Percentiles rank a stretch among this genome's conserved stretches.
phyloP scores from a whole-genome alignment of 2,329 filamentous ascomycete species.

The Teratosphaeria epicoccoides region DNA sequence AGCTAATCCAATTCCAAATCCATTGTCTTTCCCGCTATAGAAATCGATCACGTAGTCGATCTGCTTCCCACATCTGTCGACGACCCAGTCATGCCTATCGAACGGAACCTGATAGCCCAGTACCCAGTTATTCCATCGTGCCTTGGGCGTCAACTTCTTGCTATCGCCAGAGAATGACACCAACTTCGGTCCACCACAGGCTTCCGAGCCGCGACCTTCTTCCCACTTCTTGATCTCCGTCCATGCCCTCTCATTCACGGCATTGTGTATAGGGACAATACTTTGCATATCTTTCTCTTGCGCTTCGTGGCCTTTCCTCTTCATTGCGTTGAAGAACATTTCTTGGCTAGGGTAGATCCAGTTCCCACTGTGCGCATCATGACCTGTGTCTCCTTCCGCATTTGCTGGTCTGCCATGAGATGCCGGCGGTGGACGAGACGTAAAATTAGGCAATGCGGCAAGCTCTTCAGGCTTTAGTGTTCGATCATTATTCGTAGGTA shows the following conservation, averaged over 20 bases:
- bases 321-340: conserved; percentile 97
- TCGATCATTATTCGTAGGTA: conserved; percentile 24
- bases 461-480: conserved; percentile 24
- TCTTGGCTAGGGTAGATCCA: conserved; percentile 96
- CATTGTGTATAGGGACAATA: conserved; percentile 95
- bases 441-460: conserved; percentile 20
- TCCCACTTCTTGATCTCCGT: conserved; percentile 87
- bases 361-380: conserved; percentile 61
- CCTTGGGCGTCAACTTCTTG: conserved; percentile 62
- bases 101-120: conserved; percentile 88
- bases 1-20: conserved; percentile 40
- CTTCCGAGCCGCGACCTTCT: conserved; percentile 47
- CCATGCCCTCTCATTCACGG: conserved; percentile 96
- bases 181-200: conserved; percentile 70
- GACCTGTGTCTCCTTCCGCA: conserved; percentile 65
- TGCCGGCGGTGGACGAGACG: conserved; percentile 4
- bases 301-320: conserved; percentile 72
- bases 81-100: conserved; percentile 93
- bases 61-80: conserved; percentile 75
- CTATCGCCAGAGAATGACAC: conserved; percentile 67
- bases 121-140: conserved; percentile 62
- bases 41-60: conserved; percentile 98
- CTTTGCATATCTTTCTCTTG: conserved; percentile 69
- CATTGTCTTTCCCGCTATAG: conserved; percentile 60
- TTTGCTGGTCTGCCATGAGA: conserved; percentile 45